These are phyloP conservation scores for Cryptococcus maquisensis DNA, from an alignment of 1,284 basidiomycete species.

Conservation along the genomic window DNA sequence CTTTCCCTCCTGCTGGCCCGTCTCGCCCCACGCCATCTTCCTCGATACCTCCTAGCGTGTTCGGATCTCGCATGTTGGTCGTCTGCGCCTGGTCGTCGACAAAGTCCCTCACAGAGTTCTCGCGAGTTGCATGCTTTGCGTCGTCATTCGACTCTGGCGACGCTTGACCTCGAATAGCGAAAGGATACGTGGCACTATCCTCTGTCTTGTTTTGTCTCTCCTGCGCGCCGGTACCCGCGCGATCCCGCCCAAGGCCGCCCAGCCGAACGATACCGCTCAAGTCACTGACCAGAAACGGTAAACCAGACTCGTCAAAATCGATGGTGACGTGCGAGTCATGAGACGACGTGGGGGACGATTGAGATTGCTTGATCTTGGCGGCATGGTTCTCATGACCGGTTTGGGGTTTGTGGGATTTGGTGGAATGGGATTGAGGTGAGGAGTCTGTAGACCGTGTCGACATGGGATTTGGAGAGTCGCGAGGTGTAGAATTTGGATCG, in stretches of 20 bases:
- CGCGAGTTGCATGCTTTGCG: constrained; percentile 8
- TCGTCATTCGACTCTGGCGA: background rate
- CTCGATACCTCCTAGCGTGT: constrained; percentile 20
- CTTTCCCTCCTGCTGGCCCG: background rate
- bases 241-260: constrained; percentile 17
- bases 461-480: background rate
- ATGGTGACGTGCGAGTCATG: constrained; percentile 9
- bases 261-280: constrained; percentile 35
- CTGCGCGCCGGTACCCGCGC: constrained; percentile 1
- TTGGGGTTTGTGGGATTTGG: background rate
- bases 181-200: background rate
- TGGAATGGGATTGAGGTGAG: constrained; percentile 11
- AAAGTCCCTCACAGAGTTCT: constrained; percentile 32
- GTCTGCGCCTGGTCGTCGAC: constrained; percentile 36
- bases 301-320: constrained; percentile 26
- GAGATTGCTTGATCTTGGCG: background rate
- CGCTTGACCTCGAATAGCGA: background rate
- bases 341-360: background rate
- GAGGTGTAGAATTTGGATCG: background rate
- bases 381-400: background rate
- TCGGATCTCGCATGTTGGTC: constrained; percentile 34
- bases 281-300: constrained; percentile 24
- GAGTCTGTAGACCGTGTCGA: background rate
- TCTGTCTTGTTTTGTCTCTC: background rate
- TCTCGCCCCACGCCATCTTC: background rate